phyloP scores from a whole-genome alignment of 306 rosid species.

The Aeschynomene evenia region DNA sequence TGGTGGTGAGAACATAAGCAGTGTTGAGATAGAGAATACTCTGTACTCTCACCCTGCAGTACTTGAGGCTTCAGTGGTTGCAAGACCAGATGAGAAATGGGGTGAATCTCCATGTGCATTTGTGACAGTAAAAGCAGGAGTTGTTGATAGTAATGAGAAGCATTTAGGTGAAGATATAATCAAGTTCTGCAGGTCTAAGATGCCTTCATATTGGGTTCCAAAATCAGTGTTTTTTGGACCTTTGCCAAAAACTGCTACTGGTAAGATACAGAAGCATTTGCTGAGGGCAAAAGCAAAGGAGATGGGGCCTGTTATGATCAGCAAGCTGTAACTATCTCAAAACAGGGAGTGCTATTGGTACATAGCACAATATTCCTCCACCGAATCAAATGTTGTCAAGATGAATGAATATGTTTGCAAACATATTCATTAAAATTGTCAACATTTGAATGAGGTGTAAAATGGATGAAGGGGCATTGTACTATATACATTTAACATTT shows the following conservation, averaged over 20 bases:
- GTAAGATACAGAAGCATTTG: constrained; percentile 75
- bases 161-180: constrained; percentile 53
- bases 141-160: constrained; percentile 38
- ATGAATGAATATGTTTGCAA: no score
- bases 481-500: no score
- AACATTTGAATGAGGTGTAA: no score
- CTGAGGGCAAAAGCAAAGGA: constrained; percentile 62
- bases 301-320: constrained; percentile 53
- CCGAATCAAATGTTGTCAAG: no score
- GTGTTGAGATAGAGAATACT: constrained; percentile 70
- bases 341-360: no score
- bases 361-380: no score
- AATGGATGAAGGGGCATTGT: no score
- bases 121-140: constrained; percentile 55
- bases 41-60: constrained; percentile 60
- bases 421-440: no score
- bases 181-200: constrained; percentile 59
- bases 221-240: constrained; percentile 70
- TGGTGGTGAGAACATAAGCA: constrained; percentile 79
- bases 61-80: constrained; percentile 73
- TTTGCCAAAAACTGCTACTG: constrained; percentile 72
- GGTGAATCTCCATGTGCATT: constrained; percentile 88
- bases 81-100: constrained; percentile 78
- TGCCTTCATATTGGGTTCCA: constrained; percentile 77
- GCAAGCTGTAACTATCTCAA: not conserved